These are phyloP conservation scores for Nidularia pulvinata DNA, from an alignment of 768 basidiomycete species.

Conservation along the genomic window DNA sequence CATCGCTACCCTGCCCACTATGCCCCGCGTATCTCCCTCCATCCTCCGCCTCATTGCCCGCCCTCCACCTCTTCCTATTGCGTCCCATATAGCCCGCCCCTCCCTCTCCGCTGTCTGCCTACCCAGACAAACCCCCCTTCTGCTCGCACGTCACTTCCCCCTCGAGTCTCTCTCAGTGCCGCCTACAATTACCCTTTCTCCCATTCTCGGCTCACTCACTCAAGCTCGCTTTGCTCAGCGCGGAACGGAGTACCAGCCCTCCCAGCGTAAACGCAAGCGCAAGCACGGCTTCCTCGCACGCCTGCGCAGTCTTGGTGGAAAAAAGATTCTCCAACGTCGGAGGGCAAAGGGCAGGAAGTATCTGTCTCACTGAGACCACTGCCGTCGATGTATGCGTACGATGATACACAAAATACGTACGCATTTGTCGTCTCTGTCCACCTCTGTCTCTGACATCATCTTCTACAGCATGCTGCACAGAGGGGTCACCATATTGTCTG, in stretches of 20 bases:
- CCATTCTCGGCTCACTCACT: constrained; percentile 36
- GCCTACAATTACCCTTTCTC: constrained; percentile 21
- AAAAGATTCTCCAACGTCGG: constrained; percentile 71
- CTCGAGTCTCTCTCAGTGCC: constrained; percentile 5
- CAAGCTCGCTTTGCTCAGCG: constrained; percentile 66
- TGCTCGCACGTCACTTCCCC: constrained; percentile 3
- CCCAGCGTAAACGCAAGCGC: constrained; percentile 89
- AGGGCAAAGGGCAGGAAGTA: constrained; percentile 76
- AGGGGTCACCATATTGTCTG: too few species aligned
- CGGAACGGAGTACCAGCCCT: constrained; percentile 97
- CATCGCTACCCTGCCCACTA: constrained; percentile 7
- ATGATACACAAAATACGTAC: too few species aligned
- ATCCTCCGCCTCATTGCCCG: constrained; percentile 31
- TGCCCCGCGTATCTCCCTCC: constrained; percentile 43
- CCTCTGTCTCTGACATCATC: too few species aligned
- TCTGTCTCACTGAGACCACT: constrained; percentile 63
- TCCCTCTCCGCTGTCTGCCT: constrained; percentile 2
- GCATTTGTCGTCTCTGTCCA: too few species aligned
- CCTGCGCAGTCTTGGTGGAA: constrained; percentile 65
- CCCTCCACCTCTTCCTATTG: constrained; percentile 25
- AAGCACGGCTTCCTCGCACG: constrained; percentile 90
- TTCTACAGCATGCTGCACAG: too few species aligned
- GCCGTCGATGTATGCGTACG: not conserved
- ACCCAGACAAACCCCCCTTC: constrained; percentile 1
- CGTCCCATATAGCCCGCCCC: constrained; percentile 10